Base-by-base conservation (phyloP, 2,329 filamentous ascomycete species). In the Botrytis galanthina region DNA sequence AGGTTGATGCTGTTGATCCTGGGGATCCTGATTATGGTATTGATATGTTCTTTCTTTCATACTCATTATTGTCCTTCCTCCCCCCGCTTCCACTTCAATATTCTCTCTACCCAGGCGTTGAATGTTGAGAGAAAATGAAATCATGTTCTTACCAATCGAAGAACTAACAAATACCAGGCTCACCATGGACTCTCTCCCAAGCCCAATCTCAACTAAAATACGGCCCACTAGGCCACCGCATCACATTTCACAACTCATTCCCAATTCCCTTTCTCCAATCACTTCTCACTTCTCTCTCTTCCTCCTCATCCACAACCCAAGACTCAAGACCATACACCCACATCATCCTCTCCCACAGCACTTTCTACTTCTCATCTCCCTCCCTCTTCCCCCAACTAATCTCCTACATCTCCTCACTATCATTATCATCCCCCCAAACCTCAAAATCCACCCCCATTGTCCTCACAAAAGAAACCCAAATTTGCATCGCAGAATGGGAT, bases 1-100 rank as follows among this genome's bases (percentile, higher is more conserved):
- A 80, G 64, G 81, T 89, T 22, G 84, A 84, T 70, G 87, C 86
- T 7, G 79, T 89, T 42, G 88, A 90, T 80, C 87, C 87, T 1
- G 87, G 83, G 0, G 77, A 81, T 0, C 79, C 84, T 12, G 82
- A 86, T 75, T 89, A 89, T 78, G 84, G 84, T 80, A 72, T 57
- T 74, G n/a, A 57, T 7, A 74, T 70, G 72, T 16, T 59, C 22
- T 61, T 29, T 35, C 35, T 59, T 57, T 57, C 6, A 4, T 57
- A 18, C 12, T 32, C 12, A n/a, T 29, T 16, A 57, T 29, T 62
- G 7, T 69, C 59, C 64, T 14, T 37, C 39, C 46, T 29, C n/a
- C 1, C 54, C 69, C 22, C 37, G 9, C 10, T 3, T 7, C 22
- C 29, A 0, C 14, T 26, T 20, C 20, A 48, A 48, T 9, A 46